A percentile compares a stretch with the other conserved stretches of the same genome.
Conservation (phyloP, 2,329 filamentous ascomycete species). For the Akanthomyces uredinophilus region DNA sequence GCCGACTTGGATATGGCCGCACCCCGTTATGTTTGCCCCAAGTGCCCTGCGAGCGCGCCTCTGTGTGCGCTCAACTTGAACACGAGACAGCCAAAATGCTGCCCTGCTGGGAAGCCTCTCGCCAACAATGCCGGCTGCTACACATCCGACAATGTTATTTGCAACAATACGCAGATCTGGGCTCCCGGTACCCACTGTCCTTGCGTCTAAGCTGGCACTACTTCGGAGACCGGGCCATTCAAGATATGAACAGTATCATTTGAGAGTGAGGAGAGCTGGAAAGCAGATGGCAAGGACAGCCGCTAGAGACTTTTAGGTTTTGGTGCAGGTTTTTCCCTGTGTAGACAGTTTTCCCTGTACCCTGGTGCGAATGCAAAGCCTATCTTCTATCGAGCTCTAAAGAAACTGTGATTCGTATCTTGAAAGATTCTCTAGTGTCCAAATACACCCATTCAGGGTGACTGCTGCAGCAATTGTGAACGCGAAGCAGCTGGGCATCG, state of each 20-base stretch:
- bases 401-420: too few species aligned
- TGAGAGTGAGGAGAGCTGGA: not conserved
- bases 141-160: not conserved
- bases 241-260: not conserved
- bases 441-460: too few species aligned
- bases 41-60: not conserved
- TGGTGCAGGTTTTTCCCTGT: conserved; percentile 2
- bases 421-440: too few species aligned
- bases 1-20: not conserved
- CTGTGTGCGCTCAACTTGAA: not conserved
- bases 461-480: too few species aligned
- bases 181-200: not conserved
- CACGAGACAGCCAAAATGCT: conserved; percentile 3
- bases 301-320: not conserved
- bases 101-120: not conserved
- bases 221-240: not conserved
- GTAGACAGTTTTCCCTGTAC: conserved; percentile 4
- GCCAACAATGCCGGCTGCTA: conserved; percentile 4
- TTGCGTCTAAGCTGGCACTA: not conserved
- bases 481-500: too few species aligned
- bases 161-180: conserved; percentile 5
- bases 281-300: not conserved
- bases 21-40: not conserved
- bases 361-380: conserved; percentile 1
- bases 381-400: too few species aligned